Evolutionary conservation across 2,329 filamentous ascomycete genomes (phyloP).

Genomic region (Penicillium palitans): DNA sequence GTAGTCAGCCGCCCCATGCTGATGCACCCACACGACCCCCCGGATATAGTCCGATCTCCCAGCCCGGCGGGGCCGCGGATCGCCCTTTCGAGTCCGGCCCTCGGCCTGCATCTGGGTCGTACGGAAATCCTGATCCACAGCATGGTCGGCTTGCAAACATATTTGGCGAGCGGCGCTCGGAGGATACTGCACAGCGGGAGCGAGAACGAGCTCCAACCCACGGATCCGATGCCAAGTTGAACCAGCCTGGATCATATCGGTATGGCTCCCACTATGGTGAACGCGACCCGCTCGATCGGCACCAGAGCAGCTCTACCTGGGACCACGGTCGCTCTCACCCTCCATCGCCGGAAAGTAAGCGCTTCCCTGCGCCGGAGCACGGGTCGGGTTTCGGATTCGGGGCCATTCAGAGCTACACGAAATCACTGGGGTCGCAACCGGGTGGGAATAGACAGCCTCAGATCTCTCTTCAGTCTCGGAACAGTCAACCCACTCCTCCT

Average conservation of each 20-base stretch:
- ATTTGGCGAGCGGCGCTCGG: slow-evolving; percentile 38
- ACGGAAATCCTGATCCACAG: slow-evolving; percentile 33
- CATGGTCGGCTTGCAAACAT: slow-evolving; percentile 35
- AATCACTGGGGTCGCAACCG: slow-evolving; percentile 43
- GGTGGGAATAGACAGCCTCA: slow-evolving; percentile 35
- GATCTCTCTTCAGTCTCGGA: slow-evolving; percentile 37
- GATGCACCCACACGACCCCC: slow-evolving; percentile 35
- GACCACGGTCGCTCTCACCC: slow-evolving; percentile 41
- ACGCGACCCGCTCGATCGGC: slow-evolving; percentile 34
- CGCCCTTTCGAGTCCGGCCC: slow-evolving; percentile 26
- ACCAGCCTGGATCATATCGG: slow-evolving; percentile 26
- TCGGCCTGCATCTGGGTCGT: slow-evolving; percentile 30
- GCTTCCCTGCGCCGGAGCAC: slow-evolving; percentile 35
- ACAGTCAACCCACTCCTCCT: slow-evolving; percentile 35
- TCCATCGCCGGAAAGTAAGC: slow-evolving; percentile 40
- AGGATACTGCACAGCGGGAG: slow-evolving; percentile 39
- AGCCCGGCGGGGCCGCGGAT: slow-evolving; percentile 30
- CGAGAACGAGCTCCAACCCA: slow-evolving; percentile 33
- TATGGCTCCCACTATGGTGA: slow-evolving; percentile 38
- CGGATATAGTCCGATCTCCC: slow-evolving; percentile 39
- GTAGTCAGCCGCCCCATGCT: slow-evolving; percentile 43
- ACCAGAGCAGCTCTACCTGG: slow-evolving; percentile 33
- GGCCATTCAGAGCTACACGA: slow-evolving; percentile 44
- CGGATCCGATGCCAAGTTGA: slow-evolving; percentile 33
- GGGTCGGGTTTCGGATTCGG: slow-evolving; percentile 41